A percentile compares a stretch with the other conserved stretches of the same genome.
These are phyloP conservation scores for Globisporangium spiculum DNA, from an alignment of 352 stramenopile genomes.

Conservation along the genomic window DNA sequence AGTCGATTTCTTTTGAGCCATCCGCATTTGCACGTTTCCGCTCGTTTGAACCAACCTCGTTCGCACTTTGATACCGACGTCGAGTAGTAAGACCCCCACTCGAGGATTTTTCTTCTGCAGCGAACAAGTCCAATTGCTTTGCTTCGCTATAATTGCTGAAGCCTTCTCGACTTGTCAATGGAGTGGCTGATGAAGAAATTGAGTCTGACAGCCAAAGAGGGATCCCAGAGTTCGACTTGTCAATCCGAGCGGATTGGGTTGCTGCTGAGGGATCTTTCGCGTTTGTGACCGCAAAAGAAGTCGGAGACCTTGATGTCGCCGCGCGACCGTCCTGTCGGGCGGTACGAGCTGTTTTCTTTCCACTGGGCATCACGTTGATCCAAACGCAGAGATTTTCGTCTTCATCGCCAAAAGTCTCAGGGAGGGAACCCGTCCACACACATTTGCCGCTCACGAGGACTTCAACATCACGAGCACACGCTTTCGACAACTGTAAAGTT, in stretches of 20 bases:
- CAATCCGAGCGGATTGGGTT: neutral
- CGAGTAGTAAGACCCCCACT: slow-evolving; percentile 12
- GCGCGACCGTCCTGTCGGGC: slow-evolving; percentile 10
- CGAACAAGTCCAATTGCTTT: slow-evolving; percentile 14
- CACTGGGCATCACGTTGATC: slow-evolving; percentile 44
- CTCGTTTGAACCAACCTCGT: neutral
- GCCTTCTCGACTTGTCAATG: neutral
- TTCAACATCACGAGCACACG: slow-evolving; percentile 65
- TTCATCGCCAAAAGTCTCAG: slow-evolving; percentile 63
- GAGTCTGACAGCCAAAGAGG: slow-evolving; percentile 22
- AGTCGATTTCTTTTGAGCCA: slow-evolving; percentile 1
- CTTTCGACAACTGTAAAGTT: slow-evolving; percentile 27
- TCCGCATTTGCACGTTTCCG: neutral
- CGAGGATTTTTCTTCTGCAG: slow-evolving; percentile 7
- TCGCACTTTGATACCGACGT: slow-evolving; percentile 4
- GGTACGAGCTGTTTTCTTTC: slow-evolving; percentile 38
- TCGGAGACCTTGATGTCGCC: neutral
- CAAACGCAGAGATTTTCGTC: slow-evolving; percentile 68
- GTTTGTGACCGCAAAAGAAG: neutral
- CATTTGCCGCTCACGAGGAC: slow-evolving; percentile 55
- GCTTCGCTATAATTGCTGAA: slow-evolving; percentile 2
- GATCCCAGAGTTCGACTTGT: neutral
- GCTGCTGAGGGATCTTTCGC: neutral
- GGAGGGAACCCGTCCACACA: slow-evolving; percentile 74
- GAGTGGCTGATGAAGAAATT: neutral